Evolutionary conservation across 345 rosid genomes (phyloP).

Genomic region (Hirschfeldia incana): DNA sequence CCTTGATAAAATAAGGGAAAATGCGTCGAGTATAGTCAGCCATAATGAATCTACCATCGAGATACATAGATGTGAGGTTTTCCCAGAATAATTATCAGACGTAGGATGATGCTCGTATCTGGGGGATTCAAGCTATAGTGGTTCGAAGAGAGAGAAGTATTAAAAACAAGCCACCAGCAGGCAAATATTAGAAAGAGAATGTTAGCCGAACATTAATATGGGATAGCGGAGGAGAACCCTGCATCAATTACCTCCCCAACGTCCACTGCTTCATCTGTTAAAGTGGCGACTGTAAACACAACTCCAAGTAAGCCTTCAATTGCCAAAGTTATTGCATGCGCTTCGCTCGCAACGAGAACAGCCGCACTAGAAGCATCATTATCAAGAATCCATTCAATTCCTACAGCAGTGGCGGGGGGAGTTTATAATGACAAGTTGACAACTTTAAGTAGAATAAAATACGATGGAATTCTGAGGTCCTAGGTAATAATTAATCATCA

Average conservation of each 20-base stretch:
- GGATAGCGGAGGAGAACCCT: slow-evolving; percentile 21
- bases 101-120: slow-evolving; percentile 69
- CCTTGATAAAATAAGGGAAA: slow-evolving; percentile 93
- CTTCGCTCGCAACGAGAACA: slow-evolving; percentile 99
- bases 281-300: slow-evolving; percentile 87
- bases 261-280: slow-evolving; percentile 96
- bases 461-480: not conserved
- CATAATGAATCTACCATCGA: slow-evolving; percentile 96
- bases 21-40: slow-evolving; percentile 96
- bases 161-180: slow-evolving; percentile 16
- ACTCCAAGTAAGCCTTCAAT: slow-evolving; percentile 94
- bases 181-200: slow-evolving; percentile 6
- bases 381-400: slow-evolving; percentile 97
- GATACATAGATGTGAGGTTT: slow-evolving; percentile 74
- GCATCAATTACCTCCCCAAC: slow-evolving; percentile 72
- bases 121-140: slow-evolving; percentile 84
- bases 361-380: slow-evolving; percentile 97
- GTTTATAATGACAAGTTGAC: not conserved
- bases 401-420: slow-evolving; percentile 43
- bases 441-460: not conserved
- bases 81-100: slow-evolving; percentile 51
- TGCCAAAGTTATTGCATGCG: slow-evolving; percentile 93
- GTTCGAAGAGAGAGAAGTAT: slow-evolving; percentile 32
- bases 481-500: not conserved
- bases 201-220: slow-evolving; percentile 9